phyloP scores from a whole-genome alignment of 495 filamentous ascomycete genomes.

The Hypoxylon lenormandii region DNA sequence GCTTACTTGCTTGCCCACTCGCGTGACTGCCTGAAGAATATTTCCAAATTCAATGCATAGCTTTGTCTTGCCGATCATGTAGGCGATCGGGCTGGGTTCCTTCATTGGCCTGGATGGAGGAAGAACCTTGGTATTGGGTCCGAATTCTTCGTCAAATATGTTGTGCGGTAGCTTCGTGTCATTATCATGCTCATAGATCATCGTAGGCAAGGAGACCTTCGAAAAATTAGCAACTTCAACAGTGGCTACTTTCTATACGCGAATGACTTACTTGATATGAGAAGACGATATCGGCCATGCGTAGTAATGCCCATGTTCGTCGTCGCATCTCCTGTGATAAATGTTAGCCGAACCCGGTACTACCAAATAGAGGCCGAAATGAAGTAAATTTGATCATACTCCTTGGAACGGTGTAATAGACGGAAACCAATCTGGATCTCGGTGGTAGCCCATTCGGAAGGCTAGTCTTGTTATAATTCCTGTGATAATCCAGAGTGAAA shows the following conservation, averaged over 20 bases:
- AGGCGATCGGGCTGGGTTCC: constrained; percentile 87
- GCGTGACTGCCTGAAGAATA: constrained; percentile 64
- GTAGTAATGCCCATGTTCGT: constrained; percentile 86
- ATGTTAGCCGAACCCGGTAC: constrained; percentile 12
- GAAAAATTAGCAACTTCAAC: constrained; percentile 50
- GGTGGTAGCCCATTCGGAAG: constrained; percentile 95
- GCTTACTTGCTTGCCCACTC: constrained; percentile 63
- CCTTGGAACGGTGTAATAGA: constrained; percentile 86
- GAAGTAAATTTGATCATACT: constrained; percentile 48
- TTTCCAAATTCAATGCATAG: constrained; percentile 68
- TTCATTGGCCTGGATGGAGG: constrained; percentile 77
- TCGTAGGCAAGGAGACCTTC: constrained; percentile 78
- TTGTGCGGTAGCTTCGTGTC: constrained; percentile 90
- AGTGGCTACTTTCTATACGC: background rate
- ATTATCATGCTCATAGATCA: constrained; percentile 83
- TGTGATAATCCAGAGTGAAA: constrained; percentile 82
- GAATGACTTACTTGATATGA: constrained; percentile 74
- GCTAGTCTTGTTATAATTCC: constrained; percentile 85
- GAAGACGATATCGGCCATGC: constrained; percentile 83
- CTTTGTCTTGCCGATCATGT: constrained; percentile 83
- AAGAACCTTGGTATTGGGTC: constrained; percentile 78
- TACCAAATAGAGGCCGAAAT: background rate
- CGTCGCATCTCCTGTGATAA: constrained; percentile 79
- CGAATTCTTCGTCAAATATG: constrained; percentile 92
- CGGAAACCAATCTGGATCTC: constrained; percentile 86